Base-by-base conservation (phyloP, 768 basidiomycete genomes). In the Pilatotrama ljubarskyi region DNA sequence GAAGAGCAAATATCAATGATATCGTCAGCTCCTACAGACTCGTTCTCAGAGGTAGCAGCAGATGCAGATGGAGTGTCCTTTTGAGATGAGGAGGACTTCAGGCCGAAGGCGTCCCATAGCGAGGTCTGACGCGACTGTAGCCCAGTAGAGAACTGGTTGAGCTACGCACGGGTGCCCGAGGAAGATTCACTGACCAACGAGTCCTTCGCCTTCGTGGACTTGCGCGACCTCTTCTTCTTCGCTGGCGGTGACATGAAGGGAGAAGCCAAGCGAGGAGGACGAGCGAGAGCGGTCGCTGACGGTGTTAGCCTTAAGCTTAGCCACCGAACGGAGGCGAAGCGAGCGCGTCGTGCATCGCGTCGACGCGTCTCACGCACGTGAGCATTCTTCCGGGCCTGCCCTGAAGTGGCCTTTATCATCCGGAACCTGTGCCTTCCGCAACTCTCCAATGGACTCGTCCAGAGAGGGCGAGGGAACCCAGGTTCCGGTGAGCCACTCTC, bases 401-500 rank as follows among this genome's bases (percentile, higher is more conserved):
- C 61, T 62, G 15, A 62, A 53, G 38, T 35, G 0, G 14, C 7
- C 15, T 40, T 10, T 52, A 46, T 46, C 29, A 47, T 37, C 3
- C 43, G 29, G 5, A 2, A 1, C 8, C 35, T 13, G 51, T 42
- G 41, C 17, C 42, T 38, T 24, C 17, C 13, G 7, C n/a, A 1
- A 6, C 50, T 36, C 61, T 62, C 32, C 49, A 62, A 62, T 62
- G 61, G 61, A 62, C 61, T 62, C 61, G 44, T 55, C 58, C 26
- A 15, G 13, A 15, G 17, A 20, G 29, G 40, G 41, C 41, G 58
- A 59, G 58, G 51, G 17, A 52, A 52, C 58, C 58, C 58, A 59
- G 58, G 43, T 29, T 48, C 42, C 57, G 49, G 51, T 51, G 36
- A 52, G 58, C n/a, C 15, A 5, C 26, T 9, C 17, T 25, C 17